phyloP scores from a whole-genome alignment of 768 basidiomycete genomes.

The Tricholoma matsutake region DNA sequence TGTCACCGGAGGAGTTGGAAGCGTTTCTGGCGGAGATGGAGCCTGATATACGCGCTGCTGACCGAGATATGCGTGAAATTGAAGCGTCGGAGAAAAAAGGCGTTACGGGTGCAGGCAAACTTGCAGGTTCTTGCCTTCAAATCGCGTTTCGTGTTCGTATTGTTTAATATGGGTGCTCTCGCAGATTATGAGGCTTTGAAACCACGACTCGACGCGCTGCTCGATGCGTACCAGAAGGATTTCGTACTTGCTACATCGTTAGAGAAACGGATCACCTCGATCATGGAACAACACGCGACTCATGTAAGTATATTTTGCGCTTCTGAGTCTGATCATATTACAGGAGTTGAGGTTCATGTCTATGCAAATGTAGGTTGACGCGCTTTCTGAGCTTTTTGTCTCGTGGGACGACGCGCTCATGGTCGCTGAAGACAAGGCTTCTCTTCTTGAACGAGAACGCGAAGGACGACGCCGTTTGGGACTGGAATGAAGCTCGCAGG shows the following conservation, averaged over 20 bases:
- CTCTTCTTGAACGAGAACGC: slow-evolving; percentile 56
- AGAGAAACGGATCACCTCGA: slow-evolving; percentile 59
- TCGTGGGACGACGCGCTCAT: slow-evolving; percentile 78
- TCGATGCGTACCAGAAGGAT: slow-evolving; percentile 61
- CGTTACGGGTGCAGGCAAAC: slow-evolving; percentile 68
- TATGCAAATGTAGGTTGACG: slow-evolving; percentile 56
- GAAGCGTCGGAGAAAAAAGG: slow-evolving; percentile 67
- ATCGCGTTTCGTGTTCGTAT: not conserved
- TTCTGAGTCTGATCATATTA: not conserved
- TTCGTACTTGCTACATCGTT: slow-evolving; percentile 50
- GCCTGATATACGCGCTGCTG: slow-evolving; percentile 77
- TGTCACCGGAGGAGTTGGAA: slow-evolving; percentile 68
- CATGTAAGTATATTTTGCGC: slow-evolving; percentile 46
- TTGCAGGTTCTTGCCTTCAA: slow-evolving; percentile 43
- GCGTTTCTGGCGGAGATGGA: slow-evolving; percentile 78
- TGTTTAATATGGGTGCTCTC: not conserved
- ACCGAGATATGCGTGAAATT: slow-evolving; percentile 79
- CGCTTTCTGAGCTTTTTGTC: slow-evolving; percentile 80
- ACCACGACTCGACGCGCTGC: slow-evolving; percentile 62
- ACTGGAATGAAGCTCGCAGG: slow-evolving; percentile 35
- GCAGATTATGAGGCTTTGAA: slow-evolving; percentile 62
- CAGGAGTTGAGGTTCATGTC: not conserved
- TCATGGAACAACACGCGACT: slow-evolving; percentile 69
- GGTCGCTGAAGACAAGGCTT: slow-evolving; percentile 60
- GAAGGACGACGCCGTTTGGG: slow-evolving; percentile 62